Evolutionary conservation across 108 stramenopile genomes (phyloP).

Genomic region (Chaetoceros tenuissimus): DNA sequence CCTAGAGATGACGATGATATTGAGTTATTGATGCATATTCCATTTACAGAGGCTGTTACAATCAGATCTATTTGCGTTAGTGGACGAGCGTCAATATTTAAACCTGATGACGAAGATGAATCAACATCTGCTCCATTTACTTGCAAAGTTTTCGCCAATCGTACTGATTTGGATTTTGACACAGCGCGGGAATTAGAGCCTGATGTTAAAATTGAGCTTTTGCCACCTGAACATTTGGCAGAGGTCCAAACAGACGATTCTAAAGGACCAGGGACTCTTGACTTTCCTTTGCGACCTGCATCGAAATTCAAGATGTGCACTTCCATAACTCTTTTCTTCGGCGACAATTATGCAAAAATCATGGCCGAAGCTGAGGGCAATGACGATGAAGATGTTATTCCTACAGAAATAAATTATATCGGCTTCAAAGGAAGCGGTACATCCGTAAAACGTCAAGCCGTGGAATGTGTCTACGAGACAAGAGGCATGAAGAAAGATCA

Average conservation of each 20-base stretch:
- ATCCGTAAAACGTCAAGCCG: constrained; percentile 51
- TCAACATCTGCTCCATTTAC: constrained; percentile 43
- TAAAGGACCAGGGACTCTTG: constrained; percentile 43
- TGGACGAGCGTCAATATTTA: constrained; percentile 8
- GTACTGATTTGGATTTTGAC: constrained; percentile 79
- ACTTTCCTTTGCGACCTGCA: constrained; percentile 78
- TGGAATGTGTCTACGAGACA: constrained; percentile 71
- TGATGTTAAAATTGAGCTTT: constrained; percentile 32
- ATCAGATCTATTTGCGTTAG: constrained; percentile 43
- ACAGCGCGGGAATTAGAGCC: constrained; percentile 66
- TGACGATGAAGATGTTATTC: constrained; percentile 36
- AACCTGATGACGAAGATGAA: not conserved
- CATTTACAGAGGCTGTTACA: constrained; percentile 69
- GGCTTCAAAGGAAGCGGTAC: constrained; percentile 83
- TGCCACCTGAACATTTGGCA: constrained; percentile 59
- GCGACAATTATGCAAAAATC: constrained; percentile 47
- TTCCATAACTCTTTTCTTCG: constrained; percentile 66
- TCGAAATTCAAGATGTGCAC: constrained; percentile 71
- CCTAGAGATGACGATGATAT: constrained; percentile 68
- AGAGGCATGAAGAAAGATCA: constrained; percentile 73
- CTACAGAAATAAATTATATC: constrained; percentile 69
- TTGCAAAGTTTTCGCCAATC: constrained; percentile 54
- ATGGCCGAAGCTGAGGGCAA: constrained; percentile 14
- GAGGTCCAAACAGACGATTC: constrained; percentile 20
- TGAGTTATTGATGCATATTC: constrained; percentile 65